phyloP scores from a whole-genome alignment of 352 stramenopile species.

The Phytophthora crassamura region DNA sequence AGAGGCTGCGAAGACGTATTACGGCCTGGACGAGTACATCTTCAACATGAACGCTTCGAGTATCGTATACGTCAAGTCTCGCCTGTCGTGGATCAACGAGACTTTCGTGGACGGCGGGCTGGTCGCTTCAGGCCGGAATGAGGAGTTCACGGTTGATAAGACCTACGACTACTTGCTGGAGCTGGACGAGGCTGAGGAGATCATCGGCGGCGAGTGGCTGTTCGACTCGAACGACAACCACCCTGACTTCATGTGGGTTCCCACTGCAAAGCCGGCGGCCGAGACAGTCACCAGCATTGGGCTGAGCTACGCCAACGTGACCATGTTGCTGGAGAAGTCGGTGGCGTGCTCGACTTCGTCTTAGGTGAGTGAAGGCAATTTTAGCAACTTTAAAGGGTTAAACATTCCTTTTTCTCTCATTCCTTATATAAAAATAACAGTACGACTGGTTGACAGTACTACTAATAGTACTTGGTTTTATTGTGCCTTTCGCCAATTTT shows the following conservation, averaged over 20 bases:
- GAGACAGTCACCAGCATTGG: slow-evolving; percentile 29
- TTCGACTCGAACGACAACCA: slow-evolving; percentile 30
- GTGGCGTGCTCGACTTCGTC: slow-evolving; percentile 4
- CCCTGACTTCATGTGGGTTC: slow-evolving; percentile 38
- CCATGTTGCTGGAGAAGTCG: slow-evolving; percentile 17
- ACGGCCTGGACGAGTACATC: slow-evolving; percentile 33
- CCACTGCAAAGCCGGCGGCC: slow-evolving; percentile 10
- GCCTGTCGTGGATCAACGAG: slow-evolving; percentile 42
- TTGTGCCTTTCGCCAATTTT: no score
- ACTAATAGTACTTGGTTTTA: no score
- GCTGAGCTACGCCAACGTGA: slow-evolving; percentile 31
- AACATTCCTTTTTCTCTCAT: no score
- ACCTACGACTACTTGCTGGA: slow-evolving; percentile 36
- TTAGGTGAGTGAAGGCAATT: no score
- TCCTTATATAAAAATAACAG: no score
- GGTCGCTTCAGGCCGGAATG: slow-evolving; percentile 15
- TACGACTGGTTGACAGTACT: no score
- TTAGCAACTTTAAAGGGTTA: no score
- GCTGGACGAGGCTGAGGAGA: slow-evolving; percentile 27
- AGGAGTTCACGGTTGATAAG: slow-evolving; percentile 14
- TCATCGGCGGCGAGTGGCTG: slow-evolving; percentile 39
- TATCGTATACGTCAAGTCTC: slow-evolving; percentile 41
- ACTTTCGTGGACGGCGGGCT: slow-evolving; percentile 26
- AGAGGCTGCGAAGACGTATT: slow-evolving; percentile 33
- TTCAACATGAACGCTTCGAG: slow-evolving; percentile 37